These are phyloP conservation scores for Termitomyces sp. DNA, from an alignment of 1,284 basidiomycete species.

Conservation along the genomic window DNA sequence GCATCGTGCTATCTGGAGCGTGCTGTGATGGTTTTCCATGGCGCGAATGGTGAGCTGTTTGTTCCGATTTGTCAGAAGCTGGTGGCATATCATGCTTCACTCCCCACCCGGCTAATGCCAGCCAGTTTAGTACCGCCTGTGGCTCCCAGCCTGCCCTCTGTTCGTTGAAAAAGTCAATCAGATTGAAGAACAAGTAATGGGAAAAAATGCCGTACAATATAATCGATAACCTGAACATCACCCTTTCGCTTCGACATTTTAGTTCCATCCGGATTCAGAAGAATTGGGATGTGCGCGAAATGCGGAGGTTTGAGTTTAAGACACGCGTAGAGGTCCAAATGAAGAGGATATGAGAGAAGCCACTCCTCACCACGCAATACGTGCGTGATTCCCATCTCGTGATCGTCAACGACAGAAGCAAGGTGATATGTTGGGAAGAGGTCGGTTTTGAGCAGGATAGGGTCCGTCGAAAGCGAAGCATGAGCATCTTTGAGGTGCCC, in stretches of 20 bases:
- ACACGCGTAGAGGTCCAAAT: slow-evolving; percentile 84
- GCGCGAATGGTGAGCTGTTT: slow-evolving; percentile 14
- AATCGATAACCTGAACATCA: slow-evolving; percentile 83
- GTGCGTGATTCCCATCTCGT: slow-evolving; percentile 94
- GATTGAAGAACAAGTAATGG: neutral
- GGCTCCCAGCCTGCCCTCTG: slow-evolving; percentile 85
- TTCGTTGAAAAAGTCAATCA: neutral
- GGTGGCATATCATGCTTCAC: slow-evolving; percentile 38
- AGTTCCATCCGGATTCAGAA: slow-evolving; percentile 86
- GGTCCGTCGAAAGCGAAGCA: slow-evolving; percentile 80
- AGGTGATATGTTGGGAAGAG: slow-evolving; percentile 95
- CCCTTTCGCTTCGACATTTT: slow-evolving; percentile 95
- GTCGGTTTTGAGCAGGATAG: slow-evolving; percentile 90
- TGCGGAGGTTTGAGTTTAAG: slow-evolving; percentile 70
- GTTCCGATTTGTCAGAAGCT: slow-evolving; percentile 14
- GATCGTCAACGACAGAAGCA: slow-evolving; percentile 93
- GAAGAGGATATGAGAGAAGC: slow-evolving; percentile 91
- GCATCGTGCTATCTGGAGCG: slow-evolving; percentile 59
- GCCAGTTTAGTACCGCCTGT: slow-evolving; percentile 86
- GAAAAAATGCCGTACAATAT: slow-evolving; percentile 55
- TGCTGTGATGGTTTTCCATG: slow-evolving; percentile 23
- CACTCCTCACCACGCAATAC: slow-evolving; percentile 98
- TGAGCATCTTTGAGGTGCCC: slow-evolving; percentile 70
- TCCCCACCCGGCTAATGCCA: slow-evolving; percentile 92
- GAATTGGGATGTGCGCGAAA: slow-evolving; percentile 89